Percentiles rank a stretch among this genome's conserved stretches.
Conservation (phyloP, 2,329 filamentous ascomycete species). For the Fusarium aywerte region DNA sequence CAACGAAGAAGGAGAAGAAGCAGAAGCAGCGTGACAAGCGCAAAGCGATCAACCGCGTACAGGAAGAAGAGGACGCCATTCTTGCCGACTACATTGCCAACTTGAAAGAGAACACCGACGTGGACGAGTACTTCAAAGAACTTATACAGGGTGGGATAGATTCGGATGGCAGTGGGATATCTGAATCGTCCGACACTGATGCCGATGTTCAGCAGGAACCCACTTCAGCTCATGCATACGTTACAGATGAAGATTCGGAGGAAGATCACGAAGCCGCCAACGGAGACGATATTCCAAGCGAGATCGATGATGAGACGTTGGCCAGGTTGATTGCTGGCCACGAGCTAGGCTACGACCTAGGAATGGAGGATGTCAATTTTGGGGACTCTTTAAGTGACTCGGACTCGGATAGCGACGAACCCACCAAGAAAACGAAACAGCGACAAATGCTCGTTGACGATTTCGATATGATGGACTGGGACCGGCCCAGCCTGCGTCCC, state of each 20-base stretch:
- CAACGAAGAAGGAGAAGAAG: constrained; percentile 21
- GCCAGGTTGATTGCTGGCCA: constrained; percentile 43
- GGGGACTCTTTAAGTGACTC: constrained; percentile 32
- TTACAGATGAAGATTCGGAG: constrained; percentile 40
- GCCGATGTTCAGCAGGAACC: constrained; percentile 56
- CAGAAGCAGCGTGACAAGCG: constrained; percentile 36
- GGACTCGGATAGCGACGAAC: constrained; percentile 20
- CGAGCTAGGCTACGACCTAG: constrained; percentile 34
- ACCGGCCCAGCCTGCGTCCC: constrained; percentile 71
- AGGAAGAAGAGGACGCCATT: constrained; percentile 63
- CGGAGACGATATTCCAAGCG: constrained; percentile 29
- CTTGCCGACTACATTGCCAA: constrained; percentile 79
- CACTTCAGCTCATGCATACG: constrained; percentile 59
- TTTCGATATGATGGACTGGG: constrained; percentile 88
- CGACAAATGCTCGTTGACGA: constrained; percentile 61
- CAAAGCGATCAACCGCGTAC: constrained; percentile 24
- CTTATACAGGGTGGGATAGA: constrained; percentile 21
- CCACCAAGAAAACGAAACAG: constrained; percentile 54
- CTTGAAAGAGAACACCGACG: constrained; percentile 62
- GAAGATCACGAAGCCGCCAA: constrained; percentile 9
- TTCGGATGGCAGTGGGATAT: constrained; percentile 16
- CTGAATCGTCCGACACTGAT: constrained; percentile 59
- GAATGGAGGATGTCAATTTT: constrained; percentile 31
- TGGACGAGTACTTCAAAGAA: constrained; percentile 56
- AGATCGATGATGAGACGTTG: constrained; percentile 45